Percentiles rank a stretch among this genome's conserved stretches.
Conservation (phyloP, 495 filamentous ascomycete genomes). For the Choiromyces venosus region DNA sequence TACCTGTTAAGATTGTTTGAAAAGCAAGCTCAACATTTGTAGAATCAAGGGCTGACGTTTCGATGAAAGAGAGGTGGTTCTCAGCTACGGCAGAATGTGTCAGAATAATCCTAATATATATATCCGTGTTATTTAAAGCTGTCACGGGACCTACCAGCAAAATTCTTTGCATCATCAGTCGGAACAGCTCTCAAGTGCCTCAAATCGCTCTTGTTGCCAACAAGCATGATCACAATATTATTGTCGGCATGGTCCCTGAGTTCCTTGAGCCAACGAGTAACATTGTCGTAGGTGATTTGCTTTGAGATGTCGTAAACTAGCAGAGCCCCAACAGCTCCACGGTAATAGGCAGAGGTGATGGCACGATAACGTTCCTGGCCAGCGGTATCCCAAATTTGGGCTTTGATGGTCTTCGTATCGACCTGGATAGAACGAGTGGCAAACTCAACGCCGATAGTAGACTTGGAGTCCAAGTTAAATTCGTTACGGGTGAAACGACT, state of each 20-base stretch:
- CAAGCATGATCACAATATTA: conserved; percentile 99
- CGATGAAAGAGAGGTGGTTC: conserved; percentile 95
- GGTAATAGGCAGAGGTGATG: conserved; percentile 98
- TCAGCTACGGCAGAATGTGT: conserved; percentile 57
- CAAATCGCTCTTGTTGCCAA: conserved; percentile 99
- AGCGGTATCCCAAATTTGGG: conserved; percentile 99
- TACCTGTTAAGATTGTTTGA: conserved; percentile 98
- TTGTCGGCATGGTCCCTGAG: conserved; percentile 95
- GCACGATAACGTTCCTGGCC: conserved; percentile 98
- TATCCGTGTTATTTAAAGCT: neutral
- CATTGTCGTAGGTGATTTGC: conserved; percentile 98
- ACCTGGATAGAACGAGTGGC: conserved; percentile 98
- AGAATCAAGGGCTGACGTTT: conserved; percentile 96
- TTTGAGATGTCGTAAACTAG: conserved; percentile 99
- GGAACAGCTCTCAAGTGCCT: conserved; percentile 94
- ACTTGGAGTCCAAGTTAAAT: conserved; percentile 99
- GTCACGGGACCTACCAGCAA: conserved; percentile 65
- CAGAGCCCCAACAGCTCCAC: conserved; percentile 92
- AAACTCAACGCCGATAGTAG: conserved; percentile 99
- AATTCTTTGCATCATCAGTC: conserved; percentile 95
- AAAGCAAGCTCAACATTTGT: conserved; percentile 99
- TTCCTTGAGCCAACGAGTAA: conserved; percentile 98
- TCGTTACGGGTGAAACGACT: conserved; percentile 99
- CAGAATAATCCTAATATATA: conserved; percentile 1
- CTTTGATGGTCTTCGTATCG: conserved; percentile 99